Evolutionary conservation across 306 rosid genomes (phyloP).

Genomic region (Vigna unguiculata): DNA sequence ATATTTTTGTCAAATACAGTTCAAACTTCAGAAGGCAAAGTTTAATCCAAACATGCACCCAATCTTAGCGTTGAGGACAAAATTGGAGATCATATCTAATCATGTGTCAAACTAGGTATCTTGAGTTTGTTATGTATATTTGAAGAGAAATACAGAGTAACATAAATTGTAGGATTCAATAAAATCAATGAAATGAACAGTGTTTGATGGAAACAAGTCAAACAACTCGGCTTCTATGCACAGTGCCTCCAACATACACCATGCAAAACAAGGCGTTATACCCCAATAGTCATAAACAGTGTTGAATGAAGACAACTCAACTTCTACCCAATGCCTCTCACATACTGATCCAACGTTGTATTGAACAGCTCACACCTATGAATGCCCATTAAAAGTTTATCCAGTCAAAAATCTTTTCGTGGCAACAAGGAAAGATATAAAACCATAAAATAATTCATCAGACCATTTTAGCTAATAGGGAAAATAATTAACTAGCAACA

Average conservation of each 20-base stretch:
- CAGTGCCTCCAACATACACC: conserved; percentile 76
- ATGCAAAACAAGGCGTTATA: conserved; percentile 23
- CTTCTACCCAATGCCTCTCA: conserved; percentile 80
- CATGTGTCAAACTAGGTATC: not conserved
- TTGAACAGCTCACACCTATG: conserved; percentile 86
- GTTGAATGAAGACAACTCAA: conserved; percentile 25
- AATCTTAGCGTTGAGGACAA: not conserved
- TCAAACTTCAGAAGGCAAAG: not conserved
- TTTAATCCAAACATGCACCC: not conserved
- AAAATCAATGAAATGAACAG: not conserved
- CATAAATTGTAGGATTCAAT: not conserved
- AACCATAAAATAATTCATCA: not conserved
- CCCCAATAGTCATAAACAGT: conserved; percentile 15
- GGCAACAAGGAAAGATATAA: not conserved
- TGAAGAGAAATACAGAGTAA: not conserved
- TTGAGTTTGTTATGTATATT: not conserved
- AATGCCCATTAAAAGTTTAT: conserved; percentile 33
- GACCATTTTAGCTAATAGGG: conserved; percentile 5
- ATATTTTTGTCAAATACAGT: not conserved
- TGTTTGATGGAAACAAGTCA: not conserved
- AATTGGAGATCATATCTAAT: not conserved
- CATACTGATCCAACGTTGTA: conserved; percentile 90
- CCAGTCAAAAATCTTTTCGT: not conserved
- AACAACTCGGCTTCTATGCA: conserved; percentile 57
- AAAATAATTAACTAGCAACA: conserved; percentile 29